A percentile compares a stretch with the other conserved stretches of the same genome.
Evolutionary conservation across 306 rosid species (phyloP).

Genomic region (Crotalaria pallida): DNA sequence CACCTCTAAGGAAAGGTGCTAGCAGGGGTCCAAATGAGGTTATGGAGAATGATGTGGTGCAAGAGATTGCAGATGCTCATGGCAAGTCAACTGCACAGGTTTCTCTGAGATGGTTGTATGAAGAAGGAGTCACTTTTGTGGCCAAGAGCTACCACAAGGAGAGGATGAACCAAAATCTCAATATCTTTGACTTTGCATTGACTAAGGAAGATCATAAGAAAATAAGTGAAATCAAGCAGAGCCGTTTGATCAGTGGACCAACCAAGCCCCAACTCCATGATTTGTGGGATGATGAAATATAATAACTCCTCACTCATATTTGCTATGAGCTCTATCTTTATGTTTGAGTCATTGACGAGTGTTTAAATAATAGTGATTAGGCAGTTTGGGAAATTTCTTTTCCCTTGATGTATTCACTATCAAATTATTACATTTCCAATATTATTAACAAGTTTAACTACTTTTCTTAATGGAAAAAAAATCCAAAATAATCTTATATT

Average conservation of each 20-base stretch:
- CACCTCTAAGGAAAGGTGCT: slow-evolving; percentile 52
- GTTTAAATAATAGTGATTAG: too few relatives aligned
- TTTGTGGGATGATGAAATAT: slow-evolving; percentile 40
- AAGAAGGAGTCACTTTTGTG: slow-evolving; percentile 41
- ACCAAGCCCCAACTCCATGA: slow-evolving; percentile 43
- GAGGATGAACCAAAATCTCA: slow-evolving; percentile 47
- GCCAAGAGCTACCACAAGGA: slow-evolving; percentile 50
- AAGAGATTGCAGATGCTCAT: slow-evolving; percentile 39
- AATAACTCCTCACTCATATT: neutral
- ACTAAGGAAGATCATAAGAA: slow-evolving; percentile 31
- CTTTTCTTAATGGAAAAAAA: too few relatives aligned
- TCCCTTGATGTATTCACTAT: neutral
- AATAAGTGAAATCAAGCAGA: slow-evolving; percentile 31
- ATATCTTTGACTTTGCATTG: slow-evolving; percentile 44
- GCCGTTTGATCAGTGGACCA: slow-evolving; percentile 43
- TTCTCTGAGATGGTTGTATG: slow-evolving; percentile 47
- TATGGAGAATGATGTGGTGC: slow-evolving; percentile 42
- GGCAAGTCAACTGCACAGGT: slow-evolving; percentile 50
- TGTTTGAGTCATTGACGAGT: too few relatives aligned
- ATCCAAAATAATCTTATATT: too few relatives aligned
- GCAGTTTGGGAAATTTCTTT: too few relatives aligned
- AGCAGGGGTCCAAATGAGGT: slow-evolving; percentile 47
- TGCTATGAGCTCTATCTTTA: too few relatives aligned
- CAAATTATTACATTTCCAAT: too few relatives aligned
- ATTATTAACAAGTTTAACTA: too few relatives aligned